phyloP scores from a whole-genome alignment of 192 early-diverging fungal species.

The Coemansia sp. region DNA sequence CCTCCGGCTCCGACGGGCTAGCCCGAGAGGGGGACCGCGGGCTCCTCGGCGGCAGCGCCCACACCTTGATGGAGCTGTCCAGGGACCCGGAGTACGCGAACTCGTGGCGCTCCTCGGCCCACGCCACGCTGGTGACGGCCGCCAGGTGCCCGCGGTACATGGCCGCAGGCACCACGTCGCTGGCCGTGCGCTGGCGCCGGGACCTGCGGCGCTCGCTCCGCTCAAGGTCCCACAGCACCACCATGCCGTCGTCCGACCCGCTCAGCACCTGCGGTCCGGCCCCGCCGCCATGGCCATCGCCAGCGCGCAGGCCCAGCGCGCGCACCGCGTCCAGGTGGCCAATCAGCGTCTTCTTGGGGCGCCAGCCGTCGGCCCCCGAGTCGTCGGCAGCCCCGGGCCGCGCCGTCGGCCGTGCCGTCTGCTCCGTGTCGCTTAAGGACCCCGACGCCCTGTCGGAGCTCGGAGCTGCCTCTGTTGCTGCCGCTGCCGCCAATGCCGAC shows the following conservation, averaged over 20 bases:
- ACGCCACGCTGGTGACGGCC: conserved; percentile 29
- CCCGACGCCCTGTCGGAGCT: no score
- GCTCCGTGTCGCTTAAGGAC: not conserved
- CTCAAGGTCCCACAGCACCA: conserved; percentile 38
- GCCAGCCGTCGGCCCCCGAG: not conserved
- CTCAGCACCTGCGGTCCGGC: conserved; percentile 19
- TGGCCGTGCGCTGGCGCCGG: not conserved
- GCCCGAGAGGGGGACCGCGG: not conserved
- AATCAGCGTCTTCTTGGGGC: conserved; percentile 7
- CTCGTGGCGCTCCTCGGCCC: not conserved
- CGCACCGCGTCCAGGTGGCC: conserved; percentile 46
- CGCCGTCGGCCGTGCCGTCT: not conserved
- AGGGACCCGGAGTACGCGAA: conserved; percentile 42
- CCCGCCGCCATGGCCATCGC: not conserved
- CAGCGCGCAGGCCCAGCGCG: conserved; percentile 3
- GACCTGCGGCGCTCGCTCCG: conserved; percentile 6
- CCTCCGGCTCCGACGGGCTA: not conserved
- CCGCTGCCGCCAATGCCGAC: not conserved
- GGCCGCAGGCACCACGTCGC: conserved; percentile 7
- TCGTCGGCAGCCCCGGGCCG: not conserved
- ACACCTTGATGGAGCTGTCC: conserved; percentile 33
- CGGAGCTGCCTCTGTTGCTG: not conserved
- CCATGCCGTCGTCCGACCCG: conserved; percentile 38
- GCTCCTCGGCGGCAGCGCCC: conserved; percentile 10
- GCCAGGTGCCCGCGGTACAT: conserved; percentile 43